These are phyloP conservation scores for Kernera saxatilis DNA, from an alignment of 345 rosid genomes.

Conservation along the genomic window DNA sequence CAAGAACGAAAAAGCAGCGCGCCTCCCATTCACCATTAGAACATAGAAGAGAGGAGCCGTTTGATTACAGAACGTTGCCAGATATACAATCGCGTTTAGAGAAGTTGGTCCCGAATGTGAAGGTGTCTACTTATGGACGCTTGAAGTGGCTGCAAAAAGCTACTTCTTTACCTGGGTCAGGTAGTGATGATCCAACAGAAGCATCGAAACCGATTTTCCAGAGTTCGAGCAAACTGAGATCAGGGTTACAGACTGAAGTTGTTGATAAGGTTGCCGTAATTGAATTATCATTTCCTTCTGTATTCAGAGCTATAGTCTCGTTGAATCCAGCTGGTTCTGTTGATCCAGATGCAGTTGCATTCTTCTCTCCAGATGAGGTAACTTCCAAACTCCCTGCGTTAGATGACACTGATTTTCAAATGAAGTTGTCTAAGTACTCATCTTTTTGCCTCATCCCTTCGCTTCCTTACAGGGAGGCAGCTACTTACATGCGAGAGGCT, in stretches of 20 bases:
- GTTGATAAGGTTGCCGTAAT: slow-evolving; percentile 62
- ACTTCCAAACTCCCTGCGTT: slow-evolving; percentile 1
- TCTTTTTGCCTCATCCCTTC: slow-evolving; percentile 12
- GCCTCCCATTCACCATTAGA: slow-evolving; percentile 30
- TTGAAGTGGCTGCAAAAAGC: slow-evolving; percentile 88
- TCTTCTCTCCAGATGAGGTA: slow-evolving; percentile 98
- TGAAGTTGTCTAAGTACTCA: neutral
- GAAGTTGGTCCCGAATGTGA: slow-evolving; percentile 55
- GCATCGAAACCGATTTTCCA: slow-evolving; percentile 47
- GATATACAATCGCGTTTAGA: slow-evolving; percentile 55
- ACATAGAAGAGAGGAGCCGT: slow-evolving; percentile 39
- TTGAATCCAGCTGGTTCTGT: slow-evolving; percentile 90
- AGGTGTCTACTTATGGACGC: slow-evolving; percentile 63
- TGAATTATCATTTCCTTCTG: slow-evolving; percentile 64
- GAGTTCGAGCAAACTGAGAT: slow-evolving; percentile 52
- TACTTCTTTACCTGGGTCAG: slow-evolving; percentile 49
- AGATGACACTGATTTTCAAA: neutral
- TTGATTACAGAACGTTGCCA: slow-evolving; percentile 51
- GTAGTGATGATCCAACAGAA: slow-evolving; percentile 58
- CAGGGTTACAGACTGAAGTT: slow-evolving; percentile 39
- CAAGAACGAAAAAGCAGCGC: slow-evolving; percentile 47
- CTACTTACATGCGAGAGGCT: slow-evolving; percentile 74
- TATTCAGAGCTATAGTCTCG: slow-evolving; percentile 76
- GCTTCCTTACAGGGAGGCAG: slow-evolving; percentile 62
- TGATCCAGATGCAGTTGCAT: slow-evolving; percentile 88